Conservation (phyloP, 805 yeast species). For the Candida broadrunensis region DNA sequence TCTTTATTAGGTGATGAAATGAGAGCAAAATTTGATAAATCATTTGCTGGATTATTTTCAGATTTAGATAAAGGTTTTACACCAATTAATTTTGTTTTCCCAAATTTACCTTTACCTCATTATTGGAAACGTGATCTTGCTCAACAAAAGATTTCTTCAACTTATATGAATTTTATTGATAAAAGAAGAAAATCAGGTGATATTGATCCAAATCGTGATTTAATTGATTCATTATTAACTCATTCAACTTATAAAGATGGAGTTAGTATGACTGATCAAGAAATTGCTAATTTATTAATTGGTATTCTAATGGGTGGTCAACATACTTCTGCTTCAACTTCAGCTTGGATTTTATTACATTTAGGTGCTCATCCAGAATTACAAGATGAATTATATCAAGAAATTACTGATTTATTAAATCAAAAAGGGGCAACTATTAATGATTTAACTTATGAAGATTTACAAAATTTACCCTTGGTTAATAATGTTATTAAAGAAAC, state of each 20-base stretch:
- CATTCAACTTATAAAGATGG: conserved; percentile 90
- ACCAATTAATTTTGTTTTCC: conserved; percentile 93
- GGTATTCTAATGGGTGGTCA: conserved; percentile 99
- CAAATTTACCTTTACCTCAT: conserved; percentile 84
- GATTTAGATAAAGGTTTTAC: conserved; percentile 97
- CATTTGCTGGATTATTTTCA: conserved; percentile 80
- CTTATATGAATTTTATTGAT: conserved; percentile 76
- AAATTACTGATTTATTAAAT: conserved; percentile 62
- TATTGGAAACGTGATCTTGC: conserved; percentile 86
- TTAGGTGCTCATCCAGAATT: conserved; percentile 83
- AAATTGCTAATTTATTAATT: conserved; percentile 88
- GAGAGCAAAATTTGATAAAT: conserved; percentile 75
- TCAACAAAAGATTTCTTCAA: conserved; percentile 71
- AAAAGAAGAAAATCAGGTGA: conserved; percentile 76
- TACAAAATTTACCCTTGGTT: conserved; percentile 76
- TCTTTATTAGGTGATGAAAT: conserved; percentile 88
- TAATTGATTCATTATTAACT: conserved; percentile 83
- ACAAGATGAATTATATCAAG: conserved; percentile 77
- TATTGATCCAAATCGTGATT: conserved; percentile 73
- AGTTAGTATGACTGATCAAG: conserved; percentile 87
- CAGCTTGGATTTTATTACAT: conserved; percentile 92
- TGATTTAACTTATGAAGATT: conserved; percentile 76
- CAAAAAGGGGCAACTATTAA: conserved; percentile 44
- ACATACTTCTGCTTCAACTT: conserved; percentile 95
- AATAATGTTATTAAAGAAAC: conserved; percentile 89